Evolutionary conservation across 2,329 filamentous ascomycete genomes (phyloP).

Genomic region (Exophiala alcalophila): DNA sequence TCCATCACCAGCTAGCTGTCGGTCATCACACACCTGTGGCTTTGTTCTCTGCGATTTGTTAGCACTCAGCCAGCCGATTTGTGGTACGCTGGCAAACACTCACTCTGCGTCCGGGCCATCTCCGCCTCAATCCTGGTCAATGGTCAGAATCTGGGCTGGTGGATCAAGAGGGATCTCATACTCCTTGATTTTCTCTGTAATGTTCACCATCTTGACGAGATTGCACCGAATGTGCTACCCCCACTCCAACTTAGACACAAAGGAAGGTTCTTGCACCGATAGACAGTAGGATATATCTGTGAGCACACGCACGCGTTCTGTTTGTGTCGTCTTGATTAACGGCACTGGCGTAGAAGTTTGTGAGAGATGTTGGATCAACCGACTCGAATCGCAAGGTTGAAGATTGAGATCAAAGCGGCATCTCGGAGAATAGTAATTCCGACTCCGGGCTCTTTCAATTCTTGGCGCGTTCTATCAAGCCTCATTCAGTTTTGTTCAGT

Average conservation of each 20-base stretch:
- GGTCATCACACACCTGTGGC: constrained; percentile 73
- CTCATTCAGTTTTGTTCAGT: constrained; percentile 6
- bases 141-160: constrained; percentile 11
- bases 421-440: constrained; percentile 18
- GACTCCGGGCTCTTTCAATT: constrained; percentile 8
- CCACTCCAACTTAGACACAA: no score
- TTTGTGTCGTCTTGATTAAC: no score
- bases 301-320: no score
- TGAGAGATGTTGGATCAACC: no score
- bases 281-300: no score
- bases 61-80: constrained; percentile 11
- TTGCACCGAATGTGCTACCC: neutral
- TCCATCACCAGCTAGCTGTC: constrained; percentile 12
- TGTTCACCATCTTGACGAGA: constrained; percentile 80
- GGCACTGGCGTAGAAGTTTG: no score
- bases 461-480: constrained; percentile 18
- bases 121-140: constrained; percentile 89
- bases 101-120: constrained; percentile 99
- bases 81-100: constrained; percentile 36
- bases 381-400: constrained; percentile 1
- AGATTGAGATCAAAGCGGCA: constrained; percentile 7
- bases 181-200: constrained; percentile 99
- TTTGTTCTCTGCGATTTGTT: constrained; percentile 75
- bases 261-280: no score
- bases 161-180: constrained; percentile 45